phyloP scores from a whole-genome alignment of 2,329 filamentous ascomycete species.

The Escovopsis sp. region DNA sequence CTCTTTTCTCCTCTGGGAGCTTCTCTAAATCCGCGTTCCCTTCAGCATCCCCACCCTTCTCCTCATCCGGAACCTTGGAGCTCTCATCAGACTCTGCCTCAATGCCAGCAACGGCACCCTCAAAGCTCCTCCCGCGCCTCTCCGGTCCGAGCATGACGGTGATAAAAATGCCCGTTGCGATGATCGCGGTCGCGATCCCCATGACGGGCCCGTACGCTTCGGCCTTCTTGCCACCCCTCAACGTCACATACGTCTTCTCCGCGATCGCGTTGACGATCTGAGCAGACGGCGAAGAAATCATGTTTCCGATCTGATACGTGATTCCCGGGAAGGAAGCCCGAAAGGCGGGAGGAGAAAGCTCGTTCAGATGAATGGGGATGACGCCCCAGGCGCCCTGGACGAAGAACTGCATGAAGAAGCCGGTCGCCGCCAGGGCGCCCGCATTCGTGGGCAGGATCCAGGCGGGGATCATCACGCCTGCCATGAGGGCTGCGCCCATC shows the following conservation, averaged over 20 bases:
- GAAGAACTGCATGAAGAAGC: constrained; percentile 58
- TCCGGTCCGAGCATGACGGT: constrained; percentile 61
- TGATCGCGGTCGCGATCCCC: constrained; percentile 64
- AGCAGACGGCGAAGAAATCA: constrained; percentile 56
- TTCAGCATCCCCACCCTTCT: constrained; percentile 10
- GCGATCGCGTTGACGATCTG: constrained; percentile 67
- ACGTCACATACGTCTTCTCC: constrained; percentile 43
- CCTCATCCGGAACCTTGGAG: constrained; percentile 14
- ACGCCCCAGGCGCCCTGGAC: constrained; percentile 53
- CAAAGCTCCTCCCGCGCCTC: constrained; percentile 57
- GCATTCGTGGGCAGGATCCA: constrained; percentile 55
- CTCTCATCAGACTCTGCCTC: constrained; percentile 9
- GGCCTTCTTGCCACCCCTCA: constrained; percentile 38
- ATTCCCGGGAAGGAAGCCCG: constrained; percentile 57
- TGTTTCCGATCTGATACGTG: constrained; percentile 62
- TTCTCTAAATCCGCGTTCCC: no score
- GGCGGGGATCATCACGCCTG: constrained; percentile 49
- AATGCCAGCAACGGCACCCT: constrained; percentile 33
- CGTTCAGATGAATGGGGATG: constrained; percentile 60
- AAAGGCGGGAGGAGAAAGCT: constrained; percentile 56
- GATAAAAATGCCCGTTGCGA: constrained; percentile 51
- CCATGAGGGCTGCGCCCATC: constrained; percentile 43
- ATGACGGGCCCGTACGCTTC: constrained; percentile 63
- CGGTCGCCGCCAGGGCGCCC: constrained; percentile 42
- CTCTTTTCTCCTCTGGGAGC: no score